Base-by-base conservation (phyloP, 2,329 filamentous ascomycete species). In the Fusarium globosum region DNA sequence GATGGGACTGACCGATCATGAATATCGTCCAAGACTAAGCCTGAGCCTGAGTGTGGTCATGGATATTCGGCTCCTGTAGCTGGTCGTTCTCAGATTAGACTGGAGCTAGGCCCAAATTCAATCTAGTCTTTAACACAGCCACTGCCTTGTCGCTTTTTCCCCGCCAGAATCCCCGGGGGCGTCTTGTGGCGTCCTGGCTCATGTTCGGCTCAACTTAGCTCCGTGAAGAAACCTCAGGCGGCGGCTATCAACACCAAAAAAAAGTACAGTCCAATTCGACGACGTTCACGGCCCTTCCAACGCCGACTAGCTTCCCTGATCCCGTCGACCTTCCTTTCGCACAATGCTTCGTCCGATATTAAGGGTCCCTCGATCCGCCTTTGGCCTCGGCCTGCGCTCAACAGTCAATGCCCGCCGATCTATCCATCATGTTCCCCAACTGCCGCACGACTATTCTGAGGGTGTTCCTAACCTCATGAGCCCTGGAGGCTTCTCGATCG, bases 381-480 rank as follows among this genome's bases (percentile, higher is more conserved):
- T 81, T 65, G 80, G 82, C 75, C 72, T 82, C 66, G 80, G 78
- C 76, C 74, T 79, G 73, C 78, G 80, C 78, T 81, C 83, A 55
- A 73, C 77, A 77, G 69, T 77, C 79, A 77, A 77, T 71, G 73
- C 76, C 68, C 75, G 82, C 61, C 84, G 87, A 71, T 83, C 83
- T 53, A 73, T 87, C 55, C 88, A 90, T 77, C 69, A 80, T 46
- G 79, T 89, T 30, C 86, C 87, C n/a, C 57, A 77, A 42, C 82
- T 89, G 72, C 77, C 76, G 39, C 84, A 88, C 63, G 80, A 86
- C 74, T 87, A 83, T 83, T 80, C 81, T 57, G 66, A 86, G 49
- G 88, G 87, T 67, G 86, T 97, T 11, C 88, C 90, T n/a, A 89
- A 90, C 20, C 87, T 98, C 69, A 86, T 97, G 80, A 91, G 91